A percentile compares a stretch with the other conserved stretches of the same genome.
Evolutionary conservation across 148 eudicot genomes (phyloP).

Genomic region (Rhododendron molle): DNA sequence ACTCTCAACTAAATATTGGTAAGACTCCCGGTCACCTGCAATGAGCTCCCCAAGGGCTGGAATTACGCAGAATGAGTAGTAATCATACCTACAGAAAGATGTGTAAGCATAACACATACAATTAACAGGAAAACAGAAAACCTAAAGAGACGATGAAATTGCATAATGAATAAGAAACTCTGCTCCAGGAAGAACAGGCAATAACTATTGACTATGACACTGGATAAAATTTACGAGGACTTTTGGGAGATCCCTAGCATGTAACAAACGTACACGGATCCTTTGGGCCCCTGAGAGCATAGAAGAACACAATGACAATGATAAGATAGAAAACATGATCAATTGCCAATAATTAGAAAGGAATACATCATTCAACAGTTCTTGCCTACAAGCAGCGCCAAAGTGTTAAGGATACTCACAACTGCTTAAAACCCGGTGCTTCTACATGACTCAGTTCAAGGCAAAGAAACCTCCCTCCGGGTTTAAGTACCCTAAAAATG

Average conservation of each 20-base stretch:
- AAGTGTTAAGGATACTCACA: constrained; percentile 50
- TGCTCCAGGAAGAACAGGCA: background rate
- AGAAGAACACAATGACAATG: background rate
- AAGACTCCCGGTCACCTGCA: constrained; percentile 86
- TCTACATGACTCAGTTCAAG: constrained; percentile 62
- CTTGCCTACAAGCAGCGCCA: background rate
- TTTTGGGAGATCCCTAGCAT: too few relatives aligned
- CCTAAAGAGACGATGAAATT: background rate
- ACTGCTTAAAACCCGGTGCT: constrained; percentile 66
- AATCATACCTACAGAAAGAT: constrained; percentile 73
- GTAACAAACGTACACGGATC: background rate
- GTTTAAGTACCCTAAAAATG: too few relatives aligned
- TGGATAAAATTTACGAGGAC: background rate
- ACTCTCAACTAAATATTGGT: constrained; percentile 93
- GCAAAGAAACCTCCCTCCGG: too few relatives aligned
- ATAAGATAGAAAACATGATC: background rate
- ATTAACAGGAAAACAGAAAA: background rate
- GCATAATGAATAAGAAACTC: background rate
- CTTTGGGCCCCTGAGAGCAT: background rate
- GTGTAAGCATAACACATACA: background rate
- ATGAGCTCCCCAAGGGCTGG: constrained; percentile 78
- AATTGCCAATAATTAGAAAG: background rate
- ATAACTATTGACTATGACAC: background rate
- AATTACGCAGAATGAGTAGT: constrained; percentile 80
- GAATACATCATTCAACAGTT: background rate